Base-by-base conservation (phyloP, 306 rosid species). In the Myrica gale region DNA sequence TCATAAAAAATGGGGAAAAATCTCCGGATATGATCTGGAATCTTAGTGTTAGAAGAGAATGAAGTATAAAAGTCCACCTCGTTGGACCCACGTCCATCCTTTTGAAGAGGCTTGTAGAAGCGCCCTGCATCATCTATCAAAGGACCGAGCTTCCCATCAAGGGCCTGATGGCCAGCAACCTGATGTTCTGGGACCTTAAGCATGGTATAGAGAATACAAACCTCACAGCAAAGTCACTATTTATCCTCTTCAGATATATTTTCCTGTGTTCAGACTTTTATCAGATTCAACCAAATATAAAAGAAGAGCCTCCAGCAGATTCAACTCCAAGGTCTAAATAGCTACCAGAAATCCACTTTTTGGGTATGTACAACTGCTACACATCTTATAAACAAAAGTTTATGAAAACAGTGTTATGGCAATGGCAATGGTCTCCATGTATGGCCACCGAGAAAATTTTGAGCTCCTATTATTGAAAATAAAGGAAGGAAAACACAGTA, bases 51-150 rank as follows among this genome's bases (percentile, higher is more conserved):
- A 37, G 86, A 67, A 63, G 80, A 65, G 20, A 91, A 51, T 10
- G 80, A 63, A 19, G 68, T 17, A 68, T 94, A 90, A 76, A 94
- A 94, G 1, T 79, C 78, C 5, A 72, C 55, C 74, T 94, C 98
- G 0, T 78, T 72, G 73, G 87, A 71, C 43, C 98, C 97, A 0
- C 97, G 88, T 0, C 66, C 73, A 62, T 50, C 87, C 63, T 69
- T 77, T 71, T 94, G 96, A 44, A 94, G 91, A 73, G 97, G 98
- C 81, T 95, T 95, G 84, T 85, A 95, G 88, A 90, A 95, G 48
- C 48, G 75, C 51, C 98, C 97, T 1, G 89, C 83, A 78, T 83
- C 92, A 74, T 95, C 97, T 0, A 90, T 4, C 1, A 90, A 89
- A 20, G 98, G 97, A 61, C 98, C 97, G 6, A 92, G 65, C 5